Evolutionary conservation across 2,329 filamentous ascomycete genomes (phyloP), one percentile per base, ranked within the genome.

Genomic region (Aspergillus persii): DNA sequence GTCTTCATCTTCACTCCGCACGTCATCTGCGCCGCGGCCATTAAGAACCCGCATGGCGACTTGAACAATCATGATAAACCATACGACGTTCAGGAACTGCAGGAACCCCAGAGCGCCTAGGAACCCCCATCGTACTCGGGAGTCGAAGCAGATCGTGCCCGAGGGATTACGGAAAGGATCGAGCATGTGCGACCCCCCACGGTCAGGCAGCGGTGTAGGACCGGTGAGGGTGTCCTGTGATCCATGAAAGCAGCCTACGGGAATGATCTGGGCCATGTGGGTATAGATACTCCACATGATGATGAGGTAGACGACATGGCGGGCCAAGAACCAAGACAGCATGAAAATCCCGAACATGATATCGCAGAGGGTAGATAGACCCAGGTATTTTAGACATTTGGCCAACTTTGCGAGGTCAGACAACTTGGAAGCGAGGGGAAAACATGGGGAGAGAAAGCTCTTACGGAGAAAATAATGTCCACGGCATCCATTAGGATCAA

Each of bases 401-500:
- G 92, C 92, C 27, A 94, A 89, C 59, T 59, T 8, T 53, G 33
- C 18, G 8, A 8, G 5, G 7, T 41, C 11, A n/a, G 27, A 9
- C 26, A 91, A 88, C 46, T 96, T 82, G 60, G 94, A 84, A 3
- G 7, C 11, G 15, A 5, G 12, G 36, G 8, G 15, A 6, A 49
- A 7, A 18, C 29, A 52, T 12, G 15, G 12, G 4, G 30, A 12
- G 50, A 4, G 3, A 27, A 12, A 36, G 33, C 33, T 12, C 33
- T 15, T 44, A 53, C 53, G 3, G 57, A 53, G 18, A 59, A 47
- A 6, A 59, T 31, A 50, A 96, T 81, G 71, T 96, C 92, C 47
- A 92, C 89, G 41, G 93, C 81, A 69, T 96, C 92, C 90, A 96
- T 96, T 63, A 93, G 82, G 55, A 90, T 87, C 44, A 96, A 79